These are phyloP conservation scores for Primulina tabacum DNA, from an alignment of 257 asterid species.

Conservation along the genomic window DNA sequence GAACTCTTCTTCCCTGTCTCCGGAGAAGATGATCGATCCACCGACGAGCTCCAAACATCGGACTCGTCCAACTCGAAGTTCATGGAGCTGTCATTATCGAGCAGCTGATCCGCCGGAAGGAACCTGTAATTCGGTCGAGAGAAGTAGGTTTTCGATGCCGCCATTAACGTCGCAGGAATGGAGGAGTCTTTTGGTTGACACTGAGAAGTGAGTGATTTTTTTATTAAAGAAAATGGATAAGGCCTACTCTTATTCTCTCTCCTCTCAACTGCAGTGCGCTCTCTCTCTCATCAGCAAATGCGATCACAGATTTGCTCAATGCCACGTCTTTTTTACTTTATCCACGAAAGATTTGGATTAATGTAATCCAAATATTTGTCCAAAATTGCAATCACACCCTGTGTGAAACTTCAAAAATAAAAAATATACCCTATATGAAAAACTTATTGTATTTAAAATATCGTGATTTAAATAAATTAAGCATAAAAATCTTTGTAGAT, in stretches of 20 bases:
- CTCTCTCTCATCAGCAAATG: no score
- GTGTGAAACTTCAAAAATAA: no score
- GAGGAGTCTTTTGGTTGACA: background rate
- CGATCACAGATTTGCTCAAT: no score
- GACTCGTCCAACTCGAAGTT: constrained; percentile 24
- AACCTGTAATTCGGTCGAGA: constrained; percentile 16
- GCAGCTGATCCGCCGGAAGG: constrained; percentile 8
- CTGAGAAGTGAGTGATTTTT: background rate
- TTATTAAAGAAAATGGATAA: background rate
- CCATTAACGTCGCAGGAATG: constrained; percentile 13
- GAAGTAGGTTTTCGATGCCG: constrained; percentile 28
- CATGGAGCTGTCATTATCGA: constrained; percentile 1
- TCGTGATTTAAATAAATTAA: no score
- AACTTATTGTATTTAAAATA: no score
- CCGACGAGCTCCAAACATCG: constrained; percentile 27
- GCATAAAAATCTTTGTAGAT: no score
- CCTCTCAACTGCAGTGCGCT: background rate
- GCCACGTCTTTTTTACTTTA: background rate
- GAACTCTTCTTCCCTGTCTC: constrained; percentile 14
- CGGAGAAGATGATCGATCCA: constrained; percentile 15
- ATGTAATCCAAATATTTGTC: no score
- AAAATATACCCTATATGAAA: no score
- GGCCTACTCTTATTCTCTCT: background rate
- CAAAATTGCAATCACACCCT: no score
- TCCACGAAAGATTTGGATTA: background rate